phyloP scores from a whole-genome alignment of 1,284 basidiomycete genomes.

The Pterula multifida region DNA sequence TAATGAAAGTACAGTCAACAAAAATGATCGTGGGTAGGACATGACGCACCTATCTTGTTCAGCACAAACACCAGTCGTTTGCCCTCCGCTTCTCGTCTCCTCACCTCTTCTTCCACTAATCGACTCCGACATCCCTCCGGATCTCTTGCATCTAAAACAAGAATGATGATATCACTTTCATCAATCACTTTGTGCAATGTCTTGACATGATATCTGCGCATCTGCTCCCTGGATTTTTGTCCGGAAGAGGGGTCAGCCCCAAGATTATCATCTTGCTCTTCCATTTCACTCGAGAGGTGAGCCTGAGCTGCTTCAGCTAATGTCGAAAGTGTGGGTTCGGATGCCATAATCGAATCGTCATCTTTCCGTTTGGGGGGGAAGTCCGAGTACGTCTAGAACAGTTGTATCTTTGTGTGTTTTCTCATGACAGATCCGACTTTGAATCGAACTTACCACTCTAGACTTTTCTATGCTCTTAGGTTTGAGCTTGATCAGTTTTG shows the following conservation, averaged over 20 bases:
- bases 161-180: conserved; percentile 82
- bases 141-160: conserved; percentile 85
- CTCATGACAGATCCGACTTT: too few relatives aligned
- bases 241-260: conserved; percentile 18
- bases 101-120: conserved; percentile 84
- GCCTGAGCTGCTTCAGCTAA: conserved; percentile 29
- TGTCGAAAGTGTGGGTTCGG: conserved; percentile 57
- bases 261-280: conserved; percentile 16
- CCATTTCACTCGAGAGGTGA: conserved; percentile 20
- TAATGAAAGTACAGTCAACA: too few relatives aligned
- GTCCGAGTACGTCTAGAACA: conserved; percentile 17
- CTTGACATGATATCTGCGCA: conserved; percentile 59
- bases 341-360: conserved; percentile 53
- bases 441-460: conserved; percentile 25
- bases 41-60: conserved; percentile 81
- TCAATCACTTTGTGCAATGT: conserved; percentile 88
- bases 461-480: conserved; percentile 44
- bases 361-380: conserved; percentile 22
- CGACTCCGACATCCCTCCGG: conserved; percentile 82
- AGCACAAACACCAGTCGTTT: conserved; percentile 85
- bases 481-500: conserved; percentile 62
- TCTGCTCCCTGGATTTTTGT: conserved; percentile 53
- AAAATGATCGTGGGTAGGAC: conserved; percentile 3
- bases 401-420: too few relatives aligned
- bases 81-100: conserved; percentile 71